phyloP scores from a whole-genome alignment of 768 basidiomycete genomes.

The Stropharia rugosoannulata region DNA sequence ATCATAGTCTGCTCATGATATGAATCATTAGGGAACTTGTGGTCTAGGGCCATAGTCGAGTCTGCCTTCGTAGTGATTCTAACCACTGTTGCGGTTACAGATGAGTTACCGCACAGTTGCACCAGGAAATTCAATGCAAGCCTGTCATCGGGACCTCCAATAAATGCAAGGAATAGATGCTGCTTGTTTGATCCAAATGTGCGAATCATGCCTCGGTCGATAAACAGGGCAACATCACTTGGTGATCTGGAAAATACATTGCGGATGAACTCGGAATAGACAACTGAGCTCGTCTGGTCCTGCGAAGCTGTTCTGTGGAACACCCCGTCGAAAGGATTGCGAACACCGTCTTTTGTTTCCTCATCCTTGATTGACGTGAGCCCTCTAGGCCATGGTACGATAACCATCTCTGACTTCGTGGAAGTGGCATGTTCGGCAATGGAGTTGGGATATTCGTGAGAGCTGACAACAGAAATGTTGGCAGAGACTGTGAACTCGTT shows the following conservation, averaged over 20 bases:
- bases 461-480: constrained; percentile 70
- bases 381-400: constrained; percentile 81
- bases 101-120: constrained; percentile 66
- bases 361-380: constrained; percentile 28
- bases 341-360: constrained; percentile 18
- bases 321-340: constrained; percentile 76
- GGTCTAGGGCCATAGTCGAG: constrained; percentile 16
- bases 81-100: constrained; percentile 72
- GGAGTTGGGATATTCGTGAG: constrained; percentile 67
- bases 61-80: constrained; percentile 50
- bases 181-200: constrained; percentile 33
- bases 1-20: constrained; percentile 12
- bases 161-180: constrained; percentile 86
- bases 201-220: constrained; percentile 63
- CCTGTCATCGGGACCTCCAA: constrained; percentile 93
- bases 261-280: constrained; percentile 85
- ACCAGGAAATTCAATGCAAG: constrained; percentile 79
- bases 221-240: constrained; percentile 80
- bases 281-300: constrained; percentile 51
- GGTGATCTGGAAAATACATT: constrained; percentile 72
- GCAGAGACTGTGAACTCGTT: constrained; percentile 66
- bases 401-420: constrained; percentile 65
- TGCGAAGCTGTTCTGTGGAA: constrained; percentile 56
- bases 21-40: constrained; percentile 7
- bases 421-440: constrained; percentile 64